These are phyloP conservation scores for Nicotiana sylvestris DNA, from an alignment of 257 asterid species.

Conservation along the genomic window DNA sequence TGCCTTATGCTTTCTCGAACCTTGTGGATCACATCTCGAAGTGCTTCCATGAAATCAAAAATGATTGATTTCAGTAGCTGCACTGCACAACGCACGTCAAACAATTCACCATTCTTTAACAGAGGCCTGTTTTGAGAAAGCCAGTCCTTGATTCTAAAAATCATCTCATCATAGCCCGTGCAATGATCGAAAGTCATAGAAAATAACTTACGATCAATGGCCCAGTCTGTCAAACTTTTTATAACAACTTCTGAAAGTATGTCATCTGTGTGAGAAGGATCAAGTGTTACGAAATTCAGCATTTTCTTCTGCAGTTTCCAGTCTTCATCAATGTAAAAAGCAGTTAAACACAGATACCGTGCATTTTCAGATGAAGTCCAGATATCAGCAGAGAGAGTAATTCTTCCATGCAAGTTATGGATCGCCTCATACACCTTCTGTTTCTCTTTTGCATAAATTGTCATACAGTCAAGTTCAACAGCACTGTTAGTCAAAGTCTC, in stretches of 20 bases:
- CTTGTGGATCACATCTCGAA: constrained; percentile 53
- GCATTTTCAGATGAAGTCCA: constrained; percentile 70
- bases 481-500: constrained; percentile 54
- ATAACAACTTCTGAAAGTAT: constrained; percentile 64
- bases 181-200: constrained; percentile 86
- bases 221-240: constrained; percentile 78
- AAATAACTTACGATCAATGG: constrained; percentile 66
- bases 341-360: constrained; percentile 66
- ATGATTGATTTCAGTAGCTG: constrained; percentile 71
- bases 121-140: constrained; percentile 66
- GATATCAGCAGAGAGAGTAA: constrained; percentile 67
- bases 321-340: constrained; percentile 66
- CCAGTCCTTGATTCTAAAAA: constrained; percentile 72
- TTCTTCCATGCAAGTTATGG: constrained; percentile 67
- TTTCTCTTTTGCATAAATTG: constrained; percentile 66
- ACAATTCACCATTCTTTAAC: constrained; percentile 66
- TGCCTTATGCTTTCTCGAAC: constrained; percentile 68
- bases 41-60: constrained; percentile 59
- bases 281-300: constrained; percentile 69
- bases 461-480: constrained; percentile 74
- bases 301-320: constrained; percentile 88
- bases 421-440: constrained; percentile 60
- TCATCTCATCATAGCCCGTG: constrained; percentile 52
- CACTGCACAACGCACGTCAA: constrained; percentile 65
- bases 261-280: constrained; percentile 65